Evolutionary conservation across 2,329 filamentous ascomycete species (phyloP).

Genomic region (Colletotrichum neosansevieriae): DNA sequence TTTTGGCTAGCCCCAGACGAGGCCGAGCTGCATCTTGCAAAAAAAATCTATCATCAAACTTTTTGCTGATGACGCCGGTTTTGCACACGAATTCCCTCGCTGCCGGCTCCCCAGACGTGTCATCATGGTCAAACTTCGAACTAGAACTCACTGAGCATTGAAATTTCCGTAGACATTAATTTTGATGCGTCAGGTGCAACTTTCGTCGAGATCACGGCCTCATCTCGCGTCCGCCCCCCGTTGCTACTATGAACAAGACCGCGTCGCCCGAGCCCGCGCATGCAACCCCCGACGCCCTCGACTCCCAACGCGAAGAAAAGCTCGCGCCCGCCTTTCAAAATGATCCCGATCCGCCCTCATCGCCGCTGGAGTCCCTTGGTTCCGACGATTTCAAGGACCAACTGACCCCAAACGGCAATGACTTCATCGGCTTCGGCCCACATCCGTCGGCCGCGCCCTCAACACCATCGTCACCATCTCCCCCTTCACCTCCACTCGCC

Average conservation of each 20-base stretch:
- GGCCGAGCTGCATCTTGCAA: constrained; percentile 37
- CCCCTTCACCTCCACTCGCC: constrained; percentile 9
- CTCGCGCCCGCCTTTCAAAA: constrained; percentile 33
- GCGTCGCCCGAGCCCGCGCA: constrained; percentile 64
- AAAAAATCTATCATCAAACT: constrained; percentile 53
- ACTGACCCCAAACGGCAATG: constrained; percentile 39
- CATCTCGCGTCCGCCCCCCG: constrained; percentile 49
- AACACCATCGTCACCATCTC: constrained; percentile 24
- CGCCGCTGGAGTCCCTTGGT: constrained; percentile 35
- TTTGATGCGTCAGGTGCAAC: constrained; percentile 69
- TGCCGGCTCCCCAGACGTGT: constrained; percentile 60
- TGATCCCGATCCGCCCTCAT: constrained; percentile 36
- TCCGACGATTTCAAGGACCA: constrained; percentile 41
- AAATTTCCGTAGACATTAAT: constrained; percentile 67
- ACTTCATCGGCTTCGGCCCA: constrained; percentile 32
- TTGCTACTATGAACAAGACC: constrained; percentile 70
- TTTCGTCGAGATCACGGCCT: constrained; percentile 67
- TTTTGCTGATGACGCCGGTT: constrained; percentile 62
- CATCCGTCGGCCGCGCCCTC: constrained; percentile 23
- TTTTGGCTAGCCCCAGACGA: constrained; percentile 39
- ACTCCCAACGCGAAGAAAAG: constrained; percentile 43
- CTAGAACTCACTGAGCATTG: constrained; percentile 58
- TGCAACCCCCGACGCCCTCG: constrained; percentile 48
- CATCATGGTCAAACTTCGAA: constrained; percentile 67
- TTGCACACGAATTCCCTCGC: constrained; percentile 57